phyloP scores from a whole-genome alignment of 2,329 filamentous ascomycete species.

The Grosmannia clavigera region DNA sequence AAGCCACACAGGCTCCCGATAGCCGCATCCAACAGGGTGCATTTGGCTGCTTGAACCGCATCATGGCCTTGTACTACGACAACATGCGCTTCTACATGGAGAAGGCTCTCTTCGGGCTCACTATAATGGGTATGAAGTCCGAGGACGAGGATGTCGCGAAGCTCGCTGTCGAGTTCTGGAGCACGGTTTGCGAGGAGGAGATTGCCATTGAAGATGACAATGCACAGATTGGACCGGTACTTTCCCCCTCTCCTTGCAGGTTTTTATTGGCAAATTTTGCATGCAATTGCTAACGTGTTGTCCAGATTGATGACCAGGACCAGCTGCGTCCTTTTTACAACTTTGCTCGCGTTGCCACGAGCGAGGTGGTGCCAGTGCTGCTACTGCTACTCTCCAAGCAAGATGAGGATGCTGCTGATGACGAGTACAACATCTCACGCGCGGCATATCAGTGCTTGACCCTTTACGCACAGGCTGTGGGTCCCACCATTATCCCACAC shows the following conservation, averaged over 20 bases:
- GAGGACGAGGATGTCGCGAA: conserved; percentile 97
- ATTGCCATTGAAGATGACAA: conserved; percentile 98
- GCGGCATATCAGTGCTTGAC: conserved; percentile 94
- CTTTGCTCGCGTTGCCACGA: conserved; percentile 84
- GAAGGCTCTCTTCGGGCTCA: conserved; percentile 94
- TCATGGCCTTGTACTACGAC: conserved; percentile 98
- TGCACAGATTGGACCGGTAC: conserved; percentile 44
- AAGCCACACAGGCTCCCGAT: conserved; percentile 91
- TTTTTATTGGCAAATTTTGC: not conserved
- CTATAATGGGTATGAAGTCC: conserved; percentile 97
- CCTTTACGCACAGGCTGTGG: conserved; percentile 87
- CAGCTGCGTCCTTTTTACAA: conserved; percentile 90
- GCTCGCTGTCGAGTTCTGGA: conserved; percentile 98
- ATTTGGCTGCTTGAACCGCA: conserved; percentile 94
- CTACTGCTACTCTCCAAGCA: conserved; percentile 86
- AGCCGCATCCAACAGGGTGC: conserved; percentile 86
- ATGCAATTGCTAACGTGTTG: conserved; percentile 5
- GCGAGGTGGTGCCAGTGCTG: conserved; percentile 88
- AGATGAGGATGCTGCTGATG: conserved; percentile 90
- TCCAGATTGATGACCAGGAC: conserved; percentile 52
- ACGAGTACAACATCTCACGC: conserved; percentile 93
- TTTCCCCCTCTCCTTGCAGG: not conserved
- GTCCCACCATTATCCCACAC: conserved; percentile 68
- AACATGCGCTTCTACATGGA: conserved; percentile 99
- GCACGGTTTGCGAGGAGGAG: conserved; percentile 98